Conservation (phyloP, 2,329 filamentous ascomycete species). For the Venturia nashicola region DNA sequence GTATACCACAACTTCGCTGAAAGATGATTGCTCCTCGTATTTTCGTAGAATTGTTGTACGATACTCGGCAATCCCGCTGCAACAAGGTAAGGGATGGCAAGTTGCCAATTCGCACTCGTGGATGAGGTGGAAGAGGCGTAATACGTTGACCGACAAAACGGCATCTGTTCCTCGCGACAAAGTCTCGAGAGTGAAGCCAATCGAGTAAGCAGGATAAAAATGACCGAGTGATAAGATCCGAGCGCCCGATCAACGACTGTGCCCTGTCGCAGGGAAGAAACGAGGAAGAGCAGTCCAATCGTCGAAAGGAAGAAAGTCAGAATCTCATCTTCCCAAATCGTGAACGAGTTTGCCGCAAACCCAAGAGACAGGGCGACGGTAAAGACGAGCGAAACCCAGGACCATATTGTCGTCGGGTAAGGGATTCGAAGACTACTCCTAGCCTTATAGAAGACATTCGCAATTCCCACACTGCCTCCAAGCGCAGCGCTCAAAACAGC, state of each 20-base stretch:
- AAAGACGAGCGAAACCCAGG: conserved; percentile 72
- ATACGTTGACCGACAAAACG: conserved; percentile 88
- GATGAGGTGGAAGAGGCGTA: conserved; percentile 87
- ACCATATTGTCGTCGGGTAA: conserved; percentile 69
- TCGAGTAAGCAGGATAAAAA: conserved; percentile 70
- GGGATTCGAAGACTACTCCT: conserved; percentile 35
- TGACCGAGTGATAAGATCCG: conserved; percentile 70
- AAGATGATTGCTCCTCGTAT: conserved; percentile 80
- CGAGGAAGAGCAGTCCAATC: conserved; percentile 64
- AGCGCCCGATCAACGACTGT: conserved; percentile 56
- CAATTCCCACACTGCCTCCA: conserved; percentile 23
- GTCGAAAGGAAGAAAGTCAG: conserved; percentile 82
- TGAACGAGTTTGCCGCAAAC: conserved; percentile 96
- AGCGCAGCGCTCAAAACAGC: conserved; percentile 28
- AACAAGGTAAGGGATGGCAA: conserved; percentile 65
- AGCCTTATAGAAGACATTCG: conserved; percentile 28
- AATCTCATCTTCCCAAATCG: conserved; percentile 97
- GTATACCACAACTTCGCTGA: conserved; percentile 77
- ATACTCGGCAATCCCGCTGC: conserved; percentile 60
- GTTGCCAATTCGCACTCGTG: conserved; percentile 83
- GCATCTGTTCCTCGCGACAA: conserved; percentile 97
- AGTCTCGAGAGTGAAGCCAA: conserved; percentile 79
- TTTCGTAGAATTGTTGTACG: conserved; percentile 65
- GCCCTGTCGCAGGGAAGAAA: conserved; percentile 64
- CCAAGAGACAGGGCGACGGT: conserved; percentile 81